Percentiles rank a stretch among this genome's conserved stretches.
phyloP scores from a whole-genome alignment of 1,284 basidiomycete species.

The Sporisorium iseilematis-ciliati region DNA sequence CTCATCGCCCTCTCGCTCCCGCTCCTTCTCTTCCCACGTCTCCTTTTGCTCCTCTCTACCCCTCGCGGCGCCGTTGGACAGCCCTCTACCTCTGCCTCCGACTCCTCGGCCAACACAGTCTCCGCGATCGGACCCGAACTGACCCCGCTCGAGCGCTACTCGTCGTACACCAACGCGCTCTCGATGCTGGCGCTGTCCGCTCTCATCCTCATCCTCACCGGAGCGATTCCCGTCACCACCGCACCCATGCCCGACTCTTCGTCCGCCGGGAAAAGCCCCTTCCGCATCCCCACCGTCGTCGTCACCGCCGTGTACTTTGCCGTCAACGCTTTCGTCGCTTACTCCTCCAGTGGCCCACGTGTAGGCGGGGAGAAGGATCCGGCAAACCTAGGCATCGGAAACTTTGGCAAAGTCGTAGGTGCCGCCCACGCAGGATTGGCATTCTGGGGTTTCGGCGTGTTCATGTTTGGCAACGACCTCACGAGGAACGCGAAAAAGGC shows the following conservation, averaged over 20 bases:
- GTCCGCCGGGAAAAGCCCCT: constrained; percentile 34
- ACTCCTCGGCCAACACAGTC: constrained; percentile 21
- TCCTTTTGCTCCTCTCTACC: constrained; percentile 47
- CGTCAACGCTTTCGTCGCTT: constrained; percentile 37
- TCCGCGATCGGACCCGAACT: constrained; percentile 47
- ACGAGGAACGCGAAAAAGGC: constrained; percentile 51
- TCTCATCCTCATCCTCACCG: constrained; percentile 40
- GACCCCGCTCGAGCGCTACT: constrained; percentile 47
- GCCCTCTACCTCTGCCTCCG: constrained; percentile 5
- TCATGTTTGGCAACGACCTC: constrained; percentile 51
- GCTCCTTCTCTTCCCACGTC: constrained; percentile 42
- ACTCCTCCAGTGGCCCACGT: constrained; percentile 21
- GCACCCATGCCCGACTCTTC: constrained; percentile 41
- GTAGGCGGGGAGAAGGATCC: constrained; percentile 10
- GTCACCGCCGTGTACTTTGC: constrained; percentile 46
- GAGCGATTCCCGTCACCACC: constrained; percentile 47
- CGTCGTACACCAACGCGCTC: constrained; percentile 42
- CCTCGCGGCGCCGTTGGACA: constrained; percentile 49
- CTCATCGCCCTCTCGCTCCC: constrained; percentile 46
- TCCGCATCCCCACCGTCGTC: constrained; percentile 44
- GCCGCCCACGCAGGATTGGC: constrained; percentile 31
- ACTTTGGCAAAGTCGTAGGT: constrained; percentile 42
- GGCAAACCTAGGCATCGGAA: constrained; percentile 38
- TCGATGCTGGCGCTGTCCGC: constrained; percentile 39
- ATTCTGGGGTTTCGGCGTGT: constrained; percentile 49